Evolutionary conservation across 2,329 filamentous ascomycete species (phyloP).

Genomic region (Colletotrichum simmondsii): DNA sequence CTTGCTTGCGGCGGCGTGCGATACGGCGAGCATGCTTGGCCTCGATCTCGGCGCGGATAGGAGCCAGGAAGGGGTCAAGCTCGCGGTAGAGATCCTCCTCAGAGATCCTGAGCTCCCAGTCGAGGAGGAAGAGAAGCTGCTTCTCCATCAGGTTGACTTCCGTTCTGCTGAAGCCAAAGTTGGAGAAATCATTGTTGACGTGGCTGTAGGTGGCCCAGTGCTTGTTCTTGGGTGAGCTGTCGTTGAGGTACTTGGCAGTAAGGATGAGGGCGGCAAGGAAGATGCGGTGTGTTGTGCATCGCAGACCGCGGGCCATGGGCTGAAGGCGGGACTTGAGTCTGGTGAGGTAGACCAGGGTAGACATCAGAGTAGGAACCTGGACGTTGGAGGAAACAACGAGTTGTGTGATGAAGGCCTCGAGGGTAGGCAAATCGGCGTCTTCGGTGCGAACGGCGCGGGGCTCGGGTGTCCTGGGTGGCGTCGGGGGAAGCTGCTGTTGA

Average conservation of each 20-base stretch:
- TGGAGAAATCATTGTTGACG: conserved; percentile 71
- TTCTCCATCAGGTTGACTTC: conserved; percentile 99
- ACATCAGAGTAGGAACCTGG: conserved; percentile 97
- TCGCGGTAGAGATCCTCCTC: conserved; percentile 88
- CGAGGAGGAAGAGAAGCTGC: conserved; percentile 92
- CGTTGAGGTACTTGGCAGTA: conserved; percentile 97
- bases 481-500: conserved; percentile 51
- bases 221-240: conserved; percentile 99
- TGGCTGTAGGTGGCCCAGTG: conserved; percentile 97
- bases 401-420: conserved; percentile 92
- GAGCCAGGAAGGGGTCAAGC: conserved; percentile 87
- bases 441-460: conserved; percentile 56
- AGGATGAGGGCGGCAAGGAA: conserved; percentile 89
- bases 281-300: conserved; percentile 97
- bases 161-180: conserved; percentile 91
- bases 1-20: conserved; percentile 60
- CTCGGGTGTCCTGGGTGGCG: conserved; percentile 62
- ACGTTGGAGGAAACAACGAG: conserved; percentile 94
- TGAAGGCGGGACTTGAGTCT: conserved; percentile 87
- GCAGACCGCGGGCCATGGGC: conserved; percentile 93
- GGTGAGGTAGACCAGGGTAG: conserved; percentile 91
- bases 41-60: conserved; percentile 75
- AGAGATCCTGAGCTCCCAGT: conserved; percentile 91
- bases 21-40: conserved; percentile 62
- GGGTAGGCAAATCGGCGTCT: conserved; percentile 74